Percentiles rank a stretch among this genome's conserved stretches.
phyloP scores from a whole-genome alignment of 331 rosid genomes.

The Arachis monticola region DNA sequence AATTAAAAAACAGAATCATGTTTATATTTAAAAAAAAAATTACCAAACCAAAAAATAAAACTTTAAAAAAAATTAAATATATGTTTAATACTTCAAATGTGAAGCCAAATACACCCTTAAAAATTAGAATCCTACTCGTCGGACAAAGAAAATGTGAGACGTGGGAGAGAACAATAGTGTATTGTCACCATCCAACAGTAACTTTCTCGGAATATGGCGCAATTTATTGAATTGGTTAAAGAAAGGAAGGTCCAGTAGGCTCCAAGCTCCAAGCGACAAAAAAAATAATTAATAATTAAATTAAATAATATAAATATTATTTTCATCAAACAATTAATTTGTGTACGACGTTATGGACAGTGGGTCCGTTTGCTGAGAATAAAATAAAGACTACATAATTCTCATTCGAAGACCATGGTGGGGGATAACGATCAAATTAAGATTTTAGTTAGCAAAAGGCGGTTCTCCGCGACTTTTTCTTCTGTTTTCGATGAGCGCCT shows the following conservation, averaged over 20 bases:
- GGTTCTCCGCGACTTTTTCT: neutral
- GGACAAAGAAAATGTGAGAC: neutral
- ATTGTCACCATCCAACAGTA: neutral
- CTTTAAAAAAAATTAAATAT: no score
- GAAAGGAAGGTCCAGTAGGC: neutral
- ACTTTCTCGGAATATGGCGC: neutral
- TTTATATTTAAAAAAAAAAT: no score
- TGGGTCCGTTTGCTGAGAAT: neutral
- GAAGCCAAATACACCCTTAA: no score
- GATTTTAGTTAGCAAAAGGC: neutral
- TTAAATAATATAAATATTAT: neutral
- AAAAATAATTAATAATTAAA: neutral
- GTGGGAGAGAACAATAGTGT: neutral
- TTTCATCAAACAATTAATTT: neutral
- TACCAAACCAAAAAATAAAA: no score
- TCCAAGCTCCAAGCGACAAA: neutral
- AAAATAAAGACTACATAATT: neutral
- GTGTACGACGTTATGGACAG: neutral
- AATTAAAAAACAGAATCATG: no score
- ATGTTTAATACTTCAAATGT: no score
- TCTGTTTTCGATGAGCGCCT: neutral
- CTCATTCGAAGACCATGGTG: neutral
- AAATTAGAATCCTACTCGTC: no score
- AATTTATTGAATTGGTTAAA: neutral
- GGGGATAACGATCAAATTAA: neutral